These are phyloP conservation scores for Alternaria ventricosa DNA, from an alignment of 2,329 filamentous ascomycete species.

Conservation along the genomic window DNA sequence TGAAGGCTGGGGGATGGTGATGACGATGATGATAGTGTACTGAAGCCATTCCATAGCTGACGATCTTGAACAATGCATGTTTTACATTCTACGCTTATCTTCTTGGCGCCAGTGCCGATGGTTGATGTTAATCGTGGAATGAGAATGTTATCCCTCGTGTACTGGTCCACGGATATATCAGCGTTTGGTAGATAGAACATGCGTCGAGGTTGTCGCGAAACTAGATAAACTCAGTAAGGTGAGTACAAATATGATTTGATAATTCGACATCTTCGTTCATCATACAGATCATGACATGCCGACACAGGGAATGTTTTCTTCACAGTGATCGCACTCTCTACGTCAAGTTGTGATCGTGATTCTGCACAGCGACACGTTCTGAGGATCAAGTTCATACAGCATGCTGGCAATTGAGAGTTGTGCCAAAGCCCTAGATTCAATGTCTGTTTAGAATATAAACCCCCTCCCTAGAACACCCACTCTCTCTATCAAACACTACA, in stretches of 20 bases:
- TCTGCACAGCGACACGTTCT: not conserved
- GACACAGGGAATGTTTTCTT: no score
- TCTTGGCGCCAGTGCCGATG: no score
- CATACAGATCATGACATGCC: not conserved
- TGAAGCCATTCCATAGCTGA: fast-evolving
- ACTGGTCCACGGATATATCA: no score
- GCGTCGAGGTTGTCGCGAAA: not conserved
- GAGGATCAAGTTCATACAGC: not conserved
- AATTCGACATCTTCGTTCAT: not conserved
- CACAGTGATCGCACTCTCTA: not conserved
- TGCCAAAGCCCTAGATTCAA: not conserved
- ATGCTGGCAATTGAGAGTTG: not conserved
- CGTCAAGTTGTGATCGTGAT: not conserved
- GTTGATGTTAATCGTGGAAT: no score
- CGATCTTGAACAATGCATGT: fast-evolving
- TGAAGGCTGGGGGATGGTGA: not conserved
- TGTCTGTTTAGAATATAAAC: not conserved
- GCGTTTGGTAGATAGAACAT: not conserved
- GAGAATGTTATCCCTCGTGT: no score
- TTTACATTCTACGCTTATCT: no score
- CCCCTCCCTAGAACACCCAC: not conserved
- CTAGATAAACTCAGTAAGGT: not conserved
- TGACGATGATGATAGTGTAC: not conserved
- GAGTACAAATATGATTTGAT: not conserved
- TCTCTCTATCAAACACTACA: not conserved